Base-by-base conservation (phyloP, 257 asterid genomes). In the Thymus mandschuricus region DNA sequence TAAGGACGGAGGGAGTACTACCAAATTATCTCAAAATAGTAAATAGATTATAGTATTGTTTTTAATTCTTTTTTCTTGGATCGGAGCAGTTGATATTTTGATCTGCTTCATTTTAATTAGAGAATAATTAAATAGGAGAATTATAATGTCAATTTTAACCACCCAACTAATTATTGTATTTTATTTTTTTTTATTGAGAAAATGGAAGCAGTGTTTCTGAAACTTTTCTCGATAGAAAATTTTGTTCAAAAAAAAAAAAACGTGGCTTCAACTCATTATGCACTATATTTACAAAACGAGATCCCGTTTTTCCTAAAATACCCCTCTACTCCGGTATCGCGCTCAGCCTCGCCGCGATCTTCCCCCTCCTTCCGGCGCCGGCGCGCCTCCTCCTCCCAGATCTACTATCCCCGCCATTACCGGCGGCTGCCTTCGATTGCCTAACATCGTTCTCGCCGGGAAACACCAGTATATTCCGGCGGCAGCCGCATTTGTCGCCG, bases 311-410 rank as follows among this genome's bases (percentile, higher is more conserved):
- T 71, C 80, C 84, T 38, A 78, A 76, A 78, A 56, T 9, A 66
- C 75, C 84, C 77, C 87, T 21, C 21, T 86, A 94, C 80, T 94
- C 99, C 3, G 92, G 97, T 46, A 94, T 94, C 44, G 90, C 88
- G 15, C 71, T 88, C 77, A 94, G 78, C 59, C 68, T 79, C 72
- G 86, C 92, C 74, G 81, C 28, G 48, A 75, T 72, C 74, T 73
- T 79, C 61, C 84, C 89, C 38, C 89, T 76, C 60, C 87, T 69
- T 13, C 85, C 76, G 8, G 78, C 71, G 30, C 81, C 78, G 74
- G 76, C 69, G n/a, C 79, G 11, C 68, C 75, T 13, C 76, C 78
- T 46, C 60, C 72, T 59, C 1, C 73, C 72, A 21, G 80, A 81
- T 75, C 89, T 79, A 34, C 48, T 10, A 70, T 51, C 60, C 31